Percentiles rank a stretch among this genome's conserved stretches.
phyloP scores from a whole-genome alignment of 805 yeast genomes.

The Lipomyces yamanashiensis region DNA sequence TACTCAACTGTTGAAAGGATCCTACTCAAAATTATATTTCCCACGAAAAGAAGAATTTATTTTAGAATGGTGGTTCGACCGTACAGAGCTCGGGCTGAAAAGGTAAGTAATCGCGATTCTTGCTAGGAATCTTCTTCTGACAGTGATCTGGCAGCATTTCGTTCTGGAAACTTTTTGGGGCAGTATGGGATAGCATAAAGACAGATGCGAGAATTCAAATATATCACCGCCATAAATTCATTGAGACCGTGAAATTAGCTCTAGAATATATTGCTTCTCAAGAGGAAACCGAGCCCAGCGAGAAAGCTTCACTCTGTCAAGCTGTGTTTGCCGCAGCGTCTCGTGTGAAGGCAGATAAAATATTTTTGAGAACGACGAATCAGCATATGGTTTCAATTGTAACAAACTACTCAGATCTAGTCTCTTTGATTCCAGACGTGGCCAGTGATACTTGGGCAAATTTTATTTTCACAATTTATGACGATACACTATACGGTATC shows the following conservation, averaged over 20 bases:
- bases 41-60: slow-evolving; percentile 45
- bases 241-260: slow-evolving; percentile 14
- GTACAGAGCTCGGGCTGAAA: slow-evolving; percentile 48
- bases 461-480: slow-evolving; percentile 16
- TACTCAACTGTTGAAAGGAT: slow-evolving; percentile 29
- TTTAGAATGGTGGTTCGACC: slow-evolving; percentile 47
- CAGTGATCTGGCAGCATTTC: slow-evolving; percentile 3
- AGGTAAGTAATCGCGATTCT: slow-evolving; percentile 10
- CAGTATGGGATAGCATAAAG: slow-evolving; percentile 11
- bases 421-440: background rate
- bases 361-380: slow-evolving; percentile 22
- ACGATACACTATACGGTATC: slow-evolving; percentile 24
- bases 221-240: slow-evolving; percentile 24
- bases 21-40: slow-evolving; percentile 36
- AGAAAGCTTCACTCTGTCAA: background rate
- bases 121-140: background rate
- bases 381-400: slow-evolving; percentile 22
- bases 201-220: slow-evolving; percentile 5
- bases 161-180: slow-evolving; percentile 27
- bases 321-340: slow-evolving; percentile 5
- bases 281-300: background rate
- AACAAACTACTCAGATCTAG: slow-evolving; percentile 11
- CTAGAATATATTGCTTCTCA: background rate
- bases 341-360: background rate
- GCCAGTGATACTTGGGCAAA: background rate